Evolutionary conservation across 2,329 filamentous ascomycete genomes (phyloP), one percentile per base, ranked within the genome.

Genomic region (Dendryphion nanum): DNA sequence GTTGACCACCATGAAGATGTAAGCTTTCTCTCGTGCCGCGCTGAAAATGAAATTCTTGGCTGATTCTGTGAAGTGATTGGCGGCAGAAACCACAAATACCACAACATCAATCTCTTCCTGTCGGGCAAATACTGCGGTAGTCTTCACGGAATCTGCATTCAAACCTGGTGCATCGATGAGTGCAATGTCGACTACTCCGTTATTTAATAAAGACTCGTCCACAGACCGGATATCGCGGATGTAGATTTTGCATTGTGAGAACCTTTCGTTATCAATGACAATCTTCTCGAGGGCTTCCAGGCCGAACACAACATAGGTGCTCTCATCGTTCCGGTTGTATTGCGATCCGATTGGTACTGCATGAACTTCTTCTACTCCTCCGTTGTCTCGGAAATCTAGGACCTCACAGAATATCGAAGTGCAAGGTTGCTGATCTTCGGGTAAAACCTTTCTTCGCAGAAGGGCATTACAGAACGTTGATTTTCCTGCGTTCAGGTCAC

Each of bases 401-500:
- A 98, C 93, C 63, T 98, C 93, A 63, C 93, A 98, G 69, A 98
- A 98, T 40, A 98, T 95, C 67, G 89, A 93, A 2, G 93, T 98
- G 67, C 93, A 98, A 2, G 93, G 93, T 61, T 97, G 93, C 65
- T 98, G 91, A 55, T 98, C 93, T 67, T 97, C 93, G 1, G 93
- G 93, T 4, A 98, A 70, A 18, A 98, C 80, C 67, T 97, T 97
- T 45, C 90, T 82, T 44, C 93, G 84, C 28, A 98, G 70, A 2
- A 98, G 73, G n/a, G 93, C 93, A 66, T 98, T 98, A 71, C 93
- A 98, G 57, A 98, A 98, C 1, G 93, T 98, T 4, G 93, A 98
- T 63, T 98, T 98, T 59, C 93, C 93, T 6, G 93, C 91, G 60
- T 98, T 98, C 37, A 98, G 69, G 62, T 98, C 93, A 57, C 93